Evolutionary conservation across 768 basidiomycete species (phyloP).

Genomic region (Naganishia vishniacii): DNA sequence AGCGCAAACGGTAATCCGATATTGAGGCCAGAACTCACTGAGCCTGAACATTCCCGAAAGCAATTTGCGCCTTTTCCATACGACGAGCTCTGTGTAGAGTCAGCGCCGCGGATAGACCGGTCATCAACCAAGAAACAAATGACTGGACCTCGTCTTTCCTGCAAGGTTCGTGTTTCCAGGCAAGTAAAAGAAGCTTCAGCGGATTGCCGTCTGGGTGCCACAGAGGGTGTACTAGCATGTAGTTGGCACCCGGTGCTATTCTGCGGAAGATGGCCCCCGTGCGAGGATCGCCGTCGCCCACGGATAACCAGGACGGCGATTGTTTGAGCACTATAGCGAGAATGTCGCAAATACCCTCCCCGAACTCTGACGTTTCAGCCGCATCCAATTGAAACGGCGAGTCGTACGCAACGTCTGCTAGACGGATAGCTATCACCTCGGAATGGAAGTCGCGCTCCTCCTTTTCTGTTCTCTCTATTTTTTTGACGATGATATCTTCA

Average conservation of each 20-base stretch:
- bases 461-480: background rate
- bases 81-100: constrained; percentile 36
- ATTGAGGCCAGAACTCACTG: constrained; percentile 38
- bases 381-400: constrained; percentile 19
- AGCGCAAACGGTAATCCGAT: too few species aligned
- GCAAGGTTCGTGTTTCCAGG: constrained; percentile 37
- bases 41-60: constrained; percentile 43
- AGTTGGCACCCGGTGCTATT: constrained; percentile 35
- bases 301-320: background rate
- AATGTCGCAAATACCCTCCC: constrained; percentile 12
- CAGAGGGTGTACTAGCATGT: constrained; percentile 30
- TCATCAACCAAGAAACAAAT: constrained; percentile 34
- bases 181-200: constrained; percentile 34
- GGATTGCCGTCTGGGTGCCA: constrained; percentile 35
- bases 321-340: background rate
- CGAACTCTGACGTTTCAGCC: background rate
- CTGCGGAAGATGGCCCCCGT: constrained; percentile 26
- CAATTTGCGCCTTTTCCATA: constrained; percentile 40
- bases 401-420: constrained; percentile 18
- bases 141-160: constrained; percentile 32
- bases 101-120: constrained; percentile 36
- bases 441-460: background rate
- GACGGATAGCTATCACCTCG: background rate
- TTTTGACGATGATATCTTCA: constrained; percentile 35
- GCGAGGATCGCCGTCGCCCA: constrained; percentile 24